Conservation (phyloP, 805 yeast genomes). For the Pichia occidentalis region DNA sequence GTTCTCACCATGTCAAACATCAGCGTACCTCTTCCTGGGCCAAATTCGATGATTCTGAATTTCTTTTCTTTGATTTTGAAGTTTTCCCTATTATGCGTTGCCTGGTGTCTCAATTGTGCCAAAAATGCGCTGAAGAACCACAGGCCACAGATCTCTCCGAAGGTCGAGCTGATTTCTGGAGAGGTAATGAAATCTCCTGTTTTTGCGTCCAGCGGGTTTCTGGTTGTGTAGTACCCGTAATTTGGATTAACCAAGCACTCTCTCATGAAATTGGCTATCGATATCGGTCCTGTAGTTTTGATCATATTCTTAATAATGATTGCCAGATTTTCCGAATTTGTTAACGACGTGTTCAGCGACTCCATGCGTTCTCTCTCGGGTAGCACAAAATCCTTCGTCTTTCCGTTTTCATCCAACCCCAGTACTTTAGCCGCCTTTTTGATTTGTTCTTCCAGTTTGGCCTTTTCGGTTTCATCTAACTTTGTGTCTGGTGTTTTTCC, state of each 20-base stretch:
- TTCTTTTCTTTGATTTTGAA: conserved; percentile 24
- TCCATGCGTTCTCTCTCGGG: conserved; percentile 4
- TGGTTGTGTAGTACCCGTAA: conserved; percentile 71
- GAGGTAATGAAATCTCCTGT: conserved; percentile 77
- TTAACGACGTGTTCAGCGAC: conserved; percentile 1
- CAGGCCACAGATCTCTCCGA: conserved; percentile 78
- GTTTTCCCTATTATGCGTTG: conserved; percentile 14
- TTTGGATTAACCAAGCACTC: conserved; percentile 76
- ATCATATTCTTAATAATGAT: conserved; percentile 41
- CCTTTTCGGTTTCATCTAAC: too few relatives aligned
- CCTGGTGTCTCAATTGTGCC: conserved; percentile 44
- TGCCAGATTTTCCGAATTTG: conserved; percentile 14
- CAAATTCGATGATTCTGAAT: conserved; percentile 63
- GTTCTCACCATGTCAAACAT: conserved; percentile 55
- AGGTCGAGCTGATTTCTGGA: conserved; percentile 81
- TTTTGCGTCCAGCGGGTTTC: conserved; percentile 50
- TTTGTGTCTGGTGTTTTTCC: conserved; percentile 8
- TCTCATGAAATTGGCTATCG: conserved; percentile 69
- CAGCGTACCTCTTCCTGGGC: conserved; percentile 81
- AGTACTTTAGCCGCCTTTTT: not conserved
- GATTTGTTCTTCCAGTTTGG: too few relatives aligned
- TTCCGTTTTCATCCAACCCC: conserved; percentile 7
- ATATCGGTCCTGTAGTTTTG: conserved; percentile 68
- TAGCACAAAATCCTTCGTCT: conserved; percentile 4
- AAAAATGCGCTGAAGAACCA: conserved; percentile 61